Base-by-base conservation (phyloP, 1,284 basidiomycete species). In the Irpex sp. region DNA sequence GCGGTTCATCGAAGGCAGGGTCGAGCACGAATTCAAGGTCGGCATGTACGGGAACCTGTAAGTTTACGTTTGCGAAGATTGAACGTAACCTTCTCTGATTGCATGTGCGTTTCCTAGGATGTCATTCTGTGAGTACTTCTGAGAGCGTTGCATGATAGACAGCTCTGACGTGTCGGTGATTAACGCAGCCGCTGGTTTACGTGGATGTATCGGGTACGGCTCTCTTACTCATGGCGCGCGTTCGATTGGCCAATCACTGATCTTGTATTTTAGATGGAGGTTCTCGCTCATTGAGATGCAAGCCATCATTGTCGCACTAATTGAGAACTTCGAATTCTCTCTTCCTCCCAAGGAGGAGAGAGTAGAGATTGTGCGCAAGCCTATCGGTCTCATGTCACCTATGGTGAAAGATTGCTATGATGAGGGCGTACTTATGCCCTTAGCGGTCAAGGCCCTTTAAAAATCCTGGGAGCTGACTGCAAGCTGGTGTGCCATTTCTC, bases 361-460 rank as follows among this genome's bases (percentile, higher is more conserved):
- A 19, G 47, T 68, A 6, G 69, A 71, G 37, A 66, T 71, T 38
- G 64, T 67, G 40, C 67, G 68, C 59, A 51, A 68, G 7, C 66
- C 68, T 7, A 57, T 66, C 7, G 68, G 65, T 17, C 62, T 67
- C 7, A 66, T 71, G 56, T 67, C 68, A 47, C 68, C 68, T 4
- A 67, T 66, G 64, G 62, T 71, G 44, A 64, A 69, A 5, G 69
- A 68, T 6, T 34, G 58, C 19, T 62, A 66, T 60, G 34, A 56
- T 1, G 69, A 71, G 47, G 70, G 70, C 31, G 61, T 69, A 3
- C 62, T 66, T 49, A 56, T 71, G 57, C 70, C 69, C 2, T 62
- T 71, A 17, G 17, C 9, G 11, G 49, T 52, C 11, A 17, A 26
- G 17, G 17, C 49, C 11, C 17, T 52, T 9, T 44, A 44, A 4